Evolutionary conservation across 495 filamentous ascomycete genomes (phyloP).

Genomic region (Cladorrhinum samala): DNA sequence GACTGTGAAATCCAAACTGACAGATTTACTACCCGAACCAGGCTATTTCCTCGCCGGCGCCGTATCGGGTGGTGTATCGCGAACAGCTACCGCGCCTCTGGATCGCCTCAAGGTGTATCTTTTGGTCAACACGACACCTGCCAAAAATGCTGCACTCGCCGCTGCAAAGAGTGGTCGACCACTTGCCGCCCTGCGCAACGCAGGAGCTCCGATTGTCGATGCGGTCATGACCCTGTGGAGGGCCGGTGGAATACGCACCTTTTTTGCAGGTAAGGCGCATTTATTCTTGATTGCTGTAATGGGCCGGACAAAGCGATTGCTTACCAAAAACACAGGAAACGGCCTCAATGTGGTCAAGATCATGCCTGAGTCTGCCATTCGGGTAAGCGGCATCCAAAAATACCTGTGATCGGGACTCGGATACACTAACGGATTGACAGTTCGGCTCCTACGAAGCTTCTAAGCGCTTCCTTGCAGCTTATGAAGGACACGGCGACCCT

Average conservation of each 20-base stretch:
- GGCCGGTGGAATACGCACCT: conserved; percentile 80
- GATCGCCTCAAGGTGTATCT: conserved; percentile 97
- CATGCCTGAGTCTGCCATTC: conserved; percentile 96
- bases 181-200: conserved; percentile 57
- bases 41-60: conserved; percentile 97
- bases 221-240: conserved; percentile 74
- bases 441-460: conserved; percentile 96
- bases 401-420: background rate
- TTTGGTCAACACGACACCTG: conserved; percentile 76
- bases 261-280: conserved; percentile 75
- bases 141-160: conserved; percentile 48
- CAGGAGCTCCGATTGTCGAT: conserved; percentile 59
- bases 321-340: conserved; percentile 84
- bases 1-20: conserved; percentile 43
- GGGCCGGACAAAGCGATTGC: background rate
- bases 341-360: conserved; percentile 96
- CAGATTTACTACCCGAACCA: conserved; percentile 56
- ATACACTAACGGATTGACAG: conserved; percentile 26
- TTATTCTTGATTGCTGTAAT: background rate
- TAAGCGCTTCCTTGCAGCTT: conserved; percentile 75
- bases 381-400: conserved; percentile 25
- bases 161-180: conserved; percentile 69
- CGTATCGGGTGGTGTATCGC: conserved; percentile 82
- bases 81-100: conserved; percentile 89
- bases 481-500: conserved; percentile 86